Conservation (phyloP, 192 early-diverging fungal genomes). For the Umbelopsis sp. region DNA sequence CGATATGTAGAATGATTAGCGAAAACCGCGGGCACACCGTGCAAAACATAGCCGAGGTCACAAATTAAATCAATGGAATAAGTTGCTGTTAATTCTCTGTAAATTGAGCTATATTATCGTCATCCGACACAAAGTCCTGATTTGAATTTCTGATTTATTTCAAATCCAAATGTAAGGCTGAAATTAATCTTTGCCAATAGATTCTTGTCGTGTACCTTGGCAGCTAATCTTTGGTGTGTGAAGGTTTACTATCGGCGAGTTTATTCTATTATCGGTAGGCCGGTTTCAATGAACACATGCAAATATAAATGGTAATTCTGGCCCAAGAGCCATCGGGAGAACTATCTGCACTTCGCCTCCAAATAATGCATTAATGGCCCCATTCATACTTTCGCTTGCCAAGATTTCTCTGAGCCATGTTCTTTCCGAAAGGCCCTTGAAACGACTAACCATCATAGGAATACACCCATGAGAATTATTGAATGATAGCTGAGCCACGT, state of each 20-base stretch:
- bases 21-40: not conserved
- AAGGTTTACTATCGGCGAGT: not conserved
- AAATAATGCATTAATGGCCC: constrained; percentile 5
- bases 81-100: not conserved
- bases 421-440: not conserved
- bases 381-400: not conserved
- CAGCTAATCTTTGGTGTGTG: not conserved
- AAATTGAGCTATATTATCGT: not conserved
- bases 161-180: not conserved
- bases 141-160: not conserved
- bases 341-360: not conserved
- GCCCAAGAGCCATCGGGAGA: not conserved
- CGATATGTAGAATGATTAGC: not conserved
- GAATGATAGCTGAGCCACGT: not conserved
- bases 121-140: not conserved
- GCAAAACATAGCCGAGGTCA: not conserved
- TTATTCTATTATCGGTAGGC: not conserved
- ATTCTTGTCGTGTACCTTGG: not conserved
- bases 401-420: not conserved
- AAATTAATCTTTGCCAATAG: not conserved
- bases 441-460: not conserved
- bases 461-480: not conserved
- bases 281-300: not conserved
- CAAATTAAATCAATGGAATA: not conserved
- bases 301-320: not conserved